These are phyloP conservation scores for Chamaenerion angustifolium DNA, from an alignment of 345 rosid species.

Conservation along the genomic window DNA sequence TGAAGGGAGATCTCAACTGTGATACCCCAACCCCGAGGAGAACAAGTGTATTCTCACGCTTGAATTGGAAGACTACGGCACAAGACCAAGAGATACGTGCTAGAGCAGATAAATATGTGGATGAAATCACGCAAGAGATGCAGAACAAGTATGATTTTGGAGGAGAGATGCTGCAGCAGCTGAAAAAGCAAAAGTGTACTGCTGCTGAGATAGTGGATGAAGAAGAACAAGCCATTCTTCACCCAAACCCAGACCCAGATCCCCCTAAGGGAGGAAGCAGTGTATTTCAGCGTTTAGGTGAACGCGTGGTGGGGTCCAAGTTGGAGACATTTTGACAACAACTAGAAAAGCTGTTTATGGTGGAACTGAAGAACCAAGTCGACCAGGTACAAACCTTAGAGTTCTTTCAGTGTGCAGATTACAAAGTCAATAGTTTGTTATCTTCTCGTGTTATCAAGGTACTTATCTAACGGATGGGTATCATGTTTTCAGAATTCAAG, in stretches of 20 bases:
- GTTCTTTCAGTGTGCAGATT: too few relatives aligned
- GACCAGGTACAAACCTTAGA: too few relatives aligned
- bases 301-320: too few relatives aligned
- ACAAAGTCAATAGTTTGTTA: too few relatives aligned
- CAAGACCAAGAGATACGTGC: constrained; percentile 2
- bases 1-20: constrained; percentile 4
- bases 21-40: constrained; percentile 2
- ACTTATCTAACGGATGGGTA: too few relatives aligned
- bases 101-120: constrained; percentile 6
- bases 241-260: too few relatives aligned
- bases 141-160: constrained; percentile 9
- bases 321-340: too few relatives aligned
- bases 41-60: constrained; percentile 15
- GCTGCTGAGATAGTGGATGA: constrained; percentile 1
- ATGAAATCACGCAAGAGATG: constrained; percentile 16
- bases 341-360: too few relatives aligned
- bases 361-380: too few relatives aligned
- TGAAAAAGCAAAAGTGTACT: neutral
- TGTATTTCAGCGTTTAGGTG: constrained; percentile 7
- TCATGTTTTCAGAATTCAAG: too few relatives aligned
- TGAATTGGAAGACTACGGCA: constrained; percentile 4
- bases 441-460: too few relatives aligned
- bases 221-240: neutral
- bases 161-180: neutral
- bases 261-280: neutral